phyloP scores from a whole-genome alignment of 1,139 yeast species.

The Arxiozyma bovina region DNA sequence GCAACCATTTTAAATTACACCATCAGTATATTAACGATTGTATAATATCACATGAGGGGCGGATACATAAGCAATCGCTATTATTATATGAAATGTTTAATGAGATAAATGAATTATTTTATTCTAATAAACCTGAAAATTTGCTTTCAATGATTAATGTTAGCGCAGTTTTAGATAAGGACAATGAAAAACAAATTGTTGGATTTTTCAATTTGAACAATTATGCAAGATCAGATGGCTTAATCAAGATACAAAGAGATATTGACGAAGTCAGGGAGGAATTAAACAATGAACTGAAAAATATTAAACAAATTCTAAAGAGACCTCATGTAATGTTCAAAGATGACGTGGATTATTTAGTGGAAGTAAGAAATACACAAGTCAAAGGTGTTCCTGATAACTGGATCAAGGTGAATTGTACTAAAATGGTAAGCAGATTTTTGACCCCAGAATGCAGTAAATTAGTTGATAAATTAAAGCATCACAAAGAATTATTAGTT shows the following conservation, averaged over 20 bases:
- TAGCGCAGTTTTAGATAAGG: constrained; percentile 47
- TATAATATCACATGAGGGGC: constrained; percentile 18
- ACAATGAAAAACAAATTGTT: constrained; percentile 38
- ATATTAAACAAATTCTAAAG: constrained; percentile 39
- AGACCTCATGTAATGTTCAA: constrained; percentile 54
- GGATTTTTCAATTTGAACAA: constrained; percentile 45
- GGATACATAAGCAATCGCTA: constrained; percentile 24
- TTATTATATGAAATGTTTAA: constrained; percentile 30
- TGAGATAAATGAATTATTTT: constrained; percentile 18
- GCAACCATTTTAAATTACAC: constrained; percentile 29
- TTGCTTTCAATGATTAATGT: constrained; percentile 50
- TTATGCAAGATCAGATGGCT: constrained; percentile 36
- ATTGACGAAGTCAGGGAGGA: constrained; percentile 37
- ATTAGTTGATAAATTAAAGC: constrained; percentile 48
- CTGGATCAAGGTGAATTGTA: constrained; percentile 71
- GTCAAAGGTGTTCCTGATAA: constrained; percentile 52
- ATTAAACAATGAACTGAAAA: constrained; percentile 44
- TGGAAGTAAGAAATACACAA: constrained; percentile 62
- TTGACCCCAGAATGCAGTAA: constrained; percentile 51
- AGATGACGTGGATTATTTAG: constrained; percentile 56
- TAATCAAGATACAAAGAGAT: constrained; percentile 35
- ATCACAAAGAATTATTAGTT: constrained; percentile 52
- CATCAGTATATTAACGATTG: constrained; percentile 20
- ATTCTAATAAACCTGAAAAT: constrained; percentile 17
- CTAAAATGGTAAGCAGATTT: constrained; percentile 63